Base-by-base conservation (phyloP, 371 early-diverging fungal species). In the Caulochytrium protostelioides region DNA sequence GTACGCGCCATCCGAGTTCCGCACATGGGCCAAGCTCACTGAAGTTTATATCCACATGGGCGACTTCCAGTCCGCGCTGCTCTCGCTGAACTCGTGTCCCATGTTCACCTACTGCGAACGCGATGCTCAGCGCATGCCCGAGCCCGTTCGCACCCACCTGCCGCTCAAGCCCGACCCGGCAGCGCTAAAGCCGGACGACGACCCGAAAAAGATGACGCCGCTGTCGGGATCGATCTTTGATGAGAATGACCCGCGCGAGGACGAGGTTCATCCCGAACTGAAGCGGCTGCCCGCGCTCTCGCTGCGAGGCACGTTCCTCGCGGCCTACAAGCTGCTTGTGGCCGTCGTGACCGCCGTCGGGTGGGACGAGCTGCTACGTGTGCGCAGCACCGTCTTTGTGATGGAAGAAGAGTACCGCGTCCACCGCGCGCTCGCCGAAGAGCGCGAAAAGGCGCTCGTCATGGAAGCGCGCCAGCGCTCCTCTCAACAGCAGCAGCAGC, bases 321-420 rank as follows among this genome's bases (percentile, higher is more conserved):
- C 65, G 27, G 94, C 91, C 0, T 92, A 92, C 48, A 46, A 58
- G 20, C 55, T 85, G 13, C 55, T 92, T 40, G 76, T 85, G 8
- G 52, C 55, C 17, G 60, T 92, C 15, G 82, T 75, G 12, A 59
- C 69, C 27, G 69, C 72, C 22, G 72, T 82, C 37, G 94, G 94
- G 8, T 92, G 94, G 94, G 91, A 92, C 40, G 86, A 87, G 43
- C 57, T 92, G 28, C 60, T 92, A 29, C 62, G 65, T 37, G 74
- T 71, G 34, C 65, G 94, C 26, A 80, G 84, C 9, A 46, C 59
- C 28, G 53, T 47, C 4, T 92, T 92, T 57, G 90, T 92, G 6
- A 92, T 92, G 94, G 94, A 92, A 38, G 94, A 91, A 41, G 94
- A 92, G 52, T 92, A 92, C 44, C 57, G 84, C 19, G 55, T 61